Evolutionary conservation across 306 rosid species (phyloP), one percentile per base, ranked within the genome.

Genomic region (Lathyrus tuberosus): DNA sequence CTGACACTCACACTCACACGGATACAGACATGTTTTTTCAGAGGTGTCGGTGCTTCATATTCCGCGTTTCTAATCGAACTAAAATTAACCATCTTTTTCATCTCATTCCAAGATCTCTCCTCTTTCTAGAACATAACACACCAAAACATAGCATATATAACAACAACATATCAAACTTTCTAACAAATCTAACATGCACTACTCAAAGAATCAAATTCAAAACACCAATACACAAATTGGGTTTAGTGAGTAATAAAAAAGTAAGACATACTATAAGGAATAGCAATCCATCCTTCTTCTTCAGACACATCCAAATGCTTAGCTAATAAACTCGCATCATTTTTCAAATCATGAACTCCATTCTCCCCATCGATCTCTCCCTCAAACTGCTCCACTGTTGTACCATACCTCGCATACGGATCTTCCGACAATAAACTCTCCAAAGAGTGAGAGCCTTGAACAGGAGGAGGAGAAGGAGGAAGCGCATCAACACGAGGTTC

Each of bases 241-340:
- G 4, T 47, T 28, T 6, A 14, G 22, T 6, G 53, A 70, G 49
- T 17, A n/a, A 14, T 1, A 5, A 41, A 41, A 41, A 0, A 44
- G 37, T 62, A 70, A 77, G 13, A 60, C 97, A 42, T 82, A 94
- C 99, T 84, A 70, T 78, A 86, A 16, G 99, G 97, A 79, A 94
- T 89, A 46, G 91, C 71, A 61, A 94, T 80, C 89, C 96, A 91
- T 76, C 99, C 99, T 83, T 94, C 96, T 43, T 89, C 85, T 69
- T 83, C 89, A n/a, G 89, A 71, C 40, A 94, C 96, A 64, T 94
- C 96, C 11, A 81, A 72, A 79, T 94, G 99, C 85, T 81, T 86
- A 31, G 86, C 88, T 14, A 76, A 38, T 54, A 68, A 2, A 17
- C 86, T 26, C 4, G 58, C 57, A 20, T 86, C 90, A 5, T 62